Percentiles rank a stretch among this genome's conserved stretches.
These are phyloP conservation scores for Citrus cavaleriei DNA, from an alignment of 345 rosid species.

Conservation along the genomic window DNA sequence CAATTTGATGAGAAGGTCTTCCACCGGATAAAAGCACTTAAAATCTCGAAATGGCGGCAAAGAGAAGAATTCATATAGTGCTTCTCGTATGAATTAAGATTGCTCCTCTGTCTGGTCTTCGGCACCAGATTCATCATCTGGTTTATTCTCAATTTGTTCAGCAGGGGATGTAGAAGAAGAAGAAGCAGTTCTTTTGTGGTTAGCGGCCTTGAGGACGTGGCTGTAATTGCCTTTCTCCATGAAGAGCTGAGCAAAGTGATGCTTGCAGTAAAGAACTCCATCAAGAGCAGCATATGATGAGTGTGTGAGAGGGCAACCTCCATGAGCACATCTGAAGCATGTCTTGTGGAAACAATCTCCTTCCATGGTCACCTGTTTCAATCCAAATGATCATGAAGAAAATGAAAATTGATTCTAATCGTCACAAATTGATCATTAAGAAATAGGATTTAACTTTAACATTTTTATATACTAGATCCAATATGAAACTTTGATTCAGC, in stretches of 20 bases:
- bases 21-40: background rate
- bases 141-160: constrained; percentile 34
- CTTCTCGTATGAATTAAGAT: constrained; percentile 1
- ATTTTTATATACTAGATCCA: background rate
- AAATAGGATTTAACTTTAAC: background rate
- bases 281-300: constrained; percentile 90
- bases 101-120: constrained; percentile 8
- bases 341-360: constrained; percentile 93
- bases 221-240: constrained; percentile 88
- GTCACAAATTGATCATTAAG: background rate
- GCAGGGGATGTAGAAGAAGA: constrained; percentile 46
- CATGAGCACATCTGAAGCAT: constrained; percentile 95
- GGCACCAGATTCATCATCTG: background rate
- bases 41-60: background rate
- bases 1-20: constrained; percentile 1
- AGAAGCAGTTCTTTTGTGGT: constrained; percentile 54
- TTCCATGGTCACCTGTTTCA: constrained; percentile 68
- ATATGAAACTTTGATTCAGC: background rate
- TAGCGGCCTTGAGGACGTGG: constrained; percentile 74
- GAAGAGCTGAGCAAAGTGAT: constrained; percentile 92
- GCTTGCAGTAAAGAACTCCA: constrained; percentile 89
- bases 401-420: too few relatives aligned
- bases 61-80: background rate
- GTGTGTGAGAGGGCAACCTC: constrained; percentile 87
- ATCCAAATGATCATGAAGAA: background rate